Evolutionary conservation across 2,329 filamentous ascomycete species (phyloP).

Genomic region (Paradendryphiella salina): DNA sequence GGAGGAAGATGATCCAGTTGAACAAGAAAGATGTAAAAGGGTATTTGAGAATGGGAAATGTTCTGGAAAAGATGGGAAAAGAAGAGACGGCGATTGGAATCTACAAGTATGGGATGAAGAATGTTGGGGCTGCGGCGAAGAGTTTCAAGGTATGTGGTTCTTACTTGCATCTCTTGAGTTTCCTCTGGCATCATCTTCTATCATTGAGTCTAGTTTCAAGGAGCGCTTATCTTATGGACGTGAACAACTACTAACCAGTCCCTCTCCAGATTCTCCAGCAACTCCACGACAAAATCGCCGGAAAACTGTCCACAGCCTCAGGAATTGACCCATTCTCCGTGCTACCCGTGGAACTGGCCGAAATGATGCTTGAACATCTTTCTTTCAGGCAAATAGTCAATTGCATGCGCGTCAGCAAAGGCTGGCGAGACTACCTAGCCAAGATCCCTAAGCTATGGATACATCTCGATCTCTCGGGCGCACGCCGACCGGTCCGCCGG

Average conservation of each 20-base stretch:
- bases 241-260: neutral
- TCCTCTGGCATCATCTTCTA: neutral
- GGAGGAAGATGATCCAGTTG: slow-evolving; percentile 59
- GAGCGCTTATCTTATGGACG: neutral
- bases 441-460: slow-evolving; percentile 56
- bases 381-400: slow-evolving; percentile 57
- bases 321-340: slow-evolving; percentile 57
- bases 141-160: slow-evolving; percentile 34
- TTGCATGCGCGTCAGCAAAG: slow-evolving; percentile 59
- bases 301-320: slow-evolving; percentile 48
- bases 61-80: slow-evolving; percentile 55
- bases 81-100: slow-evolving; percentile 58
- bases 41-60: slow-evolving; percentile 60
- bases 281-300: slow-evolving; percentile 53
- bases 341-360: slow-evolving; percentile 59
- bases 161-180: neutral
- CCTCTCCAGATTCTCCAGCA: slow-evolving; percentile 50
- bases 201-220: too few species aligned
- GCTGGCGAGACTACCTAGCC: slow-evolving; percentile 58
- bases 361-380: slow-evolving; percentile 57
- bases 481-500: slow-evolving; percentile 49
- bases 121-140: slow-evolving; percentile 48
- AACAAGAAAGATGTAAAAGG: slow-evolving; percentile 58
- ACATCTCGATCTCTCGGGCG: slow-evolving; percentile 57
- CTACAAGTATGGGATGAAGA: slow-evolving; percentile 62